These are phyloP conservation scores for Dictyostelium purpureum DNA, from an alignment of 78 protist genomes.

Conservation along the genomic window DNA sequence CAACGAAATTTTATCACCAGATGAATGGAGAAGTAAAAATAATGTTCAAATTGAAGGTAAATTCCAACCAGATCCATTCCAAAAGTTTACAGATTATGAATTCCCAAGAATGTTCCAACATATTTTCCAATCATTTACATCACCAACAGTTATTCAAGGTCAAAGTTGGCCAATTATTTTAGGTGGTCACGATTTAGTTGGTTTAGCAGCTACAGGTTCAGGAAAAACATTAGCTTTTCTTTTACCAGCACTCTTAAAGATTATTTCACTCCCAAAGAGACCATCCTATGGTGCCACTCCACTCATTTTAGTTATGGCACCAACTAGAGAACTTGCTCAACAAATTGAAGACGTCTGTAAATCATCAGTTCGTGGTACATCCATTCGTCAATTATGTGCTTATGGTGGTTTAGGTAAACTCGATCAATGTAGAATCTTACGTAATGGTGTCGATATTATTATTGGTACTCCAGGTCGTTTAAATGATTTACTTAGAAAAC, in stretches of 20 bases:
- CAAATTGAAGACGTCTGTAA: constrained; percentile 90
- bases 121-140: constrained; percentile 24
- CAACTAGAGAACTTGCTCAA: constrained; percentile 98
- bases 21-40: constrained; percentile 53
- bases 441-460: constrained; percentile 91
- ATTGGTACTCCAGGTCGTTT: constrained; percentile 98
- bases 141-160: constrained; percentile 88
- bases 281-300: constrained; percentile 92
- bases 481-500: constrained; percentile 85
- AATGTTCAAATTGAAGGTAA: constrained; percentile 53
- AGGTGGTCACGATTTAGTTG: constrained; percentile 71
- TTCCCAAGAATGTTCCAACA: constrained; percentile 45
- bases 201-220: constrained; percentile 96
- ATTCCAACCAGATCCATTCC: constrained; percentile 42
- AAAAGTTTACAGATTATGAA: constrained; percentile 56
- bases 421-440: constrained; percentile 79
- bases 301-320: constrained; percentile 94
- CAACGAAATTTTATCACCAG: background rate
- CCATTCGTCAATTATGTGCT: constrained; percentile 69
- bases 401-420: constrained; percentile 92
- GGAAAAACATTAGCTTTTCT: constrained; percentile 98
- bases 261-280: constrained; percentile 22
- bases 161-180: constrained; percentile 64
- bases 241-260: constrained; percentile 92
- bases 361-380: constrained; percentile 15